A percentile compares a stretch with the other conserved stretches of the same genome.
Evolutionary conservation across 2,329 filamentous ascomycete species (phyloP).

Genomic region (Mariannaea sp.): DNA sequence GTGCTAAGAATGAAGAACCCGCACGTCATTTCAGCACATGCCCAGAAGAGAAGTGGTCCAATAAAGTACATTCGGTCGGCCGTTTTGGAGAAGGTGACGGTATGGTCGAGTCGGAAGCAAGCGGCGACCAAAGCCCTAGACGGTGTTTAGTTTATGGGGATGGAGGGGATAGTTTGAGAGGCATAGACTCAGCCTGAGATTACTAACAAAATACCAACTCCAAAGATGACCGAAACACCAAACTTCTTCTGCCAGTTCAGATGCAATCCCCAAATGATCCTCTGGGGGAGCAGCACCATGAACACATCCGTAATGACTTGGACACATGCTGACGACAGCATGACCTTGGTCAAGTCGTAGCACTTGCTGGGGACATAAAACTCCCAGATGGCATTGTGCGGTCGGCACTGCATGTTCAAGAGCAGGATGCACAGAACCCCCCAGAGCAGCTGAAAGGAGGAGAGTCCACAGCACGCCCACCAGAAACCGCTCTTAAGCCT

Average conservation of each 20-base stretch:
- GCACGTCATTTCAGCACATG: conserved; percentile 50
- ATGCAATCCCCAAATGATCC: conserved; percentile 19
- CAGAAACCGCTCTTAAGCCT: conserved; percentile 14
- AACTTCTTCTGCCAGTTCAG: conserved; percentile 21
- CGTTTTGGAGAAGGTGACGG: conserved; percentile 38
- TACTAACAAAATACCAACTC: conserved; percentile 19
- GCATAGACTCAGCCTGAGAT: no score
- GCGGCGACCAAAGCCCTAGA: conserved; percentile 48
- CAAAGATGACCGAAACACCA: conserved; percentile 19
- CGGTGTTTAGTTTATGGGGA: background rate
- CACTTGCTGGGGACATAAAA: conserved; percentile 18
- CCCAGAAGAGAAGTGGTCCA: conserved; percentile 50
- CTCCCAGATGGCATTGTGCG: conserved; percentile 21
- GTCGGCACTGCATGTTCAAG: conserved; percentile 20
- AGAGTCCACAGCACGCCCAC: conserved; percentile 13
- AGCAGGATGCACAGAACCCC: conserved; percentile 18
- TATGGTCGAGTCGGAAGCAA: conserved; percentile 44
- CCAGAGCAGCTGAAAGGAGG: conserved; percentile 14
- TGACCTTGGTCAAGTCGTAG: conserved; percentile 14
- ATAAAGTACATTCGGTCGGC: conserved; percentile 45
- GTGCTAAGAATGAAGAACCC: conserved; percentile 50
- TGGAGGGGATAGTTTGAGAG: no score
- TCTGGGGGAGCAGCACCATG: conserved; percentile 20
- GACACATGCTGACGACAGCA: conserved; percentile 13
- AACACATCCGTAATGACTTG: conserved; percentile 18